Percentiles rank a stretch among this genome's conserved stretches.
phyloP scores from a whole-genome alignment of 768 basidiomycete genomes.

The Rhizopogon roseolus region DNA sequence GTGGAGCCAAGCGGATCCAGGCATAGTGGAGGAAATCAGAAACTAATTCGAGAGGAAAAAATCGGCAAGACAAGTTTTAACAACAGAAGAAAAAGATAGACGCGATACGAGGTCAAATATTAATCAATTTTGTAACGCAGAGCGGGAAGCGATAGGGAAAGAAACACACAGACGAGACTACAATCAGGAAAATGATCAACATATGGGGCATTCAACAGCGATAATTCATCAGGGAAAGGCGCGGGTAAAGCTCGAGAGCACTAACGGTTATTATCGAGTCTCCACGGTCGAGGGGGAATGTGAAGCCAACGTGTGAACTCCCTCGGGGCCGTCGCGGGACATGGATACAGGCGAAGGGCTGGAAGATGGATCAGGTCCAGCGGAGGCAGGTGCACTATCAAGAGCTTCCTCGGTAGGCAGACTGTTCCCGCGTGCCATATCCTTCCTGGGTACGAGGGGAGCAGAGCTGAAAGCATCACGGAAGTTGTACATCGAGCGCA shows the following conservation, averaged over 20 bases:
- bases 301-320: background rate
- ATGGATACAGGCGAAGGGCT: background rate
- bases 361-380: background rate
- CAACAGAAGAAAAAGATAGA: conserved; percentile 13
- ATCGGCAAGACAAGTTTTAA: conserved; percentile 2
- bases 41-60: background rate
- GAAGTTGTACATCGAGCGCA: conserved; percentile 29
- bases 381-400: background rate
- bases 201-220: background rate
- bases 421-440: background rate
- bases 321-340: background rate
- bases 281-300: background rate
- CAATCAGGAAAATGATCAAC: background rate
- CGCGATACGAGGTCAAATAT: conserved; percentile 12
- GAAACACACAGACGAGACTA: background rate
- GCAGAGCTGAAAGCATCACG: background rate
- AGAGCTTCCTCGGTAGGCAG: background rate
- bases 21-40: conserved; percentile 6
- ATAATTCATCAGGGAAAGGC: background rate
- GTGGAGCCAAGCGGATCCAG: conserved; percentile 8
- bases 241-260: background rate
- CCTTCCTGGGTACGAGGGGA: background rate
- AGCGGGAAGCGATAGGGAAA: background rate
- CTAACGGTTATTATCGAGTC: background rate
- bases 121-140: conserved; percentile 2